Base-by-base conservation (phyloP, 805 yeast genomes). In the Starmerella geochares region DNA sequence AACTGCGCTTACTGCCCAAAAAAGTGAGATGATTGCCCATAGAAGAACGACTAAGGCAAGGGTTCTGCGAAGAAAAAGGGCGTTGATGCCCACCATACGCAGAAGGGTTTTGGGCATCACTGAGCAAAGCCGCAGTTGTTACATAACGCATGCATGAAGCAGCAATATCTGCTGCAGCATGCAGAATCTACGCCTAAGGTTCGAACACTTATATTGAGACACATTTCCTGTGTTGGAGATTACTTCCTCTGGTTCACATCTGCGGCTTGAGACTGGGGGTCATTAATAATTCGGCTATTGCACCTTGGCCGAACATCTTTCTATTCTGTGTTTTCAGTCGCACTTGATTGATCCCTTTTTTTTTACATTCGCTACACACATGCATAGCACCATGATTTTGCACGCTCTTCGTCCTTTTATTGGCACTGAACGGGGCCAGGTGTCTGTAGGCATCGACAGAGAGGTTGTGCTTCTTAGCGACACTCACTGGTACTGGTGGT, bases 401-500 rank as follows among this genome's bases (percentile, higher is more conserved):
- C 88, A 88, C 64, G 96, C 96, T 0, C 68, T 88, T 28, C 86
- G 83, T 59, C 87, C 87, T 46, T 90, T 92, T 60, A 74, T 73
- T 46, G 97, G 96, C 1, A 94, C 95, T 4, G 96, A 87, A 62
- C 87, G 90, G 4, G 86, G 92, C 41, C 98, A 90, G 67, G 83
- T 95, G 57, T 79, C 82, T 51, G 72, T 90, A 10, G 64, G 69
- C 19, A 79, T 86, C 56, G 88, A 90, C 61, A 95, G 86, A 59
- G 80, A 94, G 1, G 40, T 94, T 55, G 71, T 76, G 39, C 68
- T 92, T 17, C 68, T 92, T 31, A 87, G 86, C 62, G 98, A 92
- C 62, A 80, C 83, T 44, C 96, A 92, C 66, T 76, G 85, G 53
- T 92, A 92, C 67, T 92, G 98, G 98, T 92, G 98, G 97, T 71